Base-by-base conservation (phyloP, 108 stramenopile genomes). In the Mayamaea pseudoterrestris region DNA sequence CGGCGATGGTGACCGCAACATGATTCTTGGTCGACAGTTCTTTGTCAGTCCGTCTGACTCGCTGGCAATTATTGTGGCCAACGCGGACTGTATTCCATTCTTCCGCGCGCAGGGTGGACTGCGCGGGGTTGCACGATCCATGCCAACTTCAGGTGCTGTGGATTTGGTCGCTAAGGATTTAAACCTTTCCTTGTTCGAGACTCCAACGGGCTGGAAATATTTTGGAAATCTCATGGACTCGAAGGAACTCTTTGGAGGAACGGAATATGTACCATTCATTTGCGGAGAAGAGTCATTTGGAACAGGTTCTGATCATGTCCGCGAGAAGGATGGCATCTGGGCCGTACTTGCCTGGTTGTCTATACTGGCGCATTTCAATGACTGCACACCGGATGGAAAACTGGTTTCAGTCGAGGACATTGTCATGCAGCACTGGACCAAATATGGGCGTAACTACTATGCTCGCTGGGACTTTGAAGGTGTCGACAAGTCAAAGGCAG, bases 251-350 rank as follows among this genome's bases (percentile, higher is more conserved):
- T 93, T 73, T 60, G 77, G 73, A 23, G 90, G 82, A 17, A 69
- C 66, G 43, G 90, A 98, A 63, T 98, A 93, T 72, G 91, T 93
- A 42, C 99, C 99, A n/a, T 92, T 99, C 61, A 84, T 99, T 58
- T 99, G 99, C 64, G 99, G 99, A 26, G 99, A 99, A 61, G 99
- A 99, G 61, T 85, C 83, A 58, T 99, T 99, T 59, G 99, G 99
- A 39, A 98, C 97, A 30, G 99, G 99, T 31, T 90, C 87, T 5
- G 82, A 95, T 61, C 99, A 99, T 73, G 74, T 99, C 23, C 76
- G 99, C 41, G 99, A 99, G 63, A 99, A 99, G 93, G 99, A 99
- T 72, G 99, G 99, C 55, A 76, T 99, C 60, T 99, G 96, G 95
- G 99, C 99, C 16, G 97, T 99, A 23, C 63, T 99, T 37, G 96